Base-by-base conservation (phyloP, 495 filamentous ascomycete genomes). In the Symbiotaphrina buchneri region DNA sequence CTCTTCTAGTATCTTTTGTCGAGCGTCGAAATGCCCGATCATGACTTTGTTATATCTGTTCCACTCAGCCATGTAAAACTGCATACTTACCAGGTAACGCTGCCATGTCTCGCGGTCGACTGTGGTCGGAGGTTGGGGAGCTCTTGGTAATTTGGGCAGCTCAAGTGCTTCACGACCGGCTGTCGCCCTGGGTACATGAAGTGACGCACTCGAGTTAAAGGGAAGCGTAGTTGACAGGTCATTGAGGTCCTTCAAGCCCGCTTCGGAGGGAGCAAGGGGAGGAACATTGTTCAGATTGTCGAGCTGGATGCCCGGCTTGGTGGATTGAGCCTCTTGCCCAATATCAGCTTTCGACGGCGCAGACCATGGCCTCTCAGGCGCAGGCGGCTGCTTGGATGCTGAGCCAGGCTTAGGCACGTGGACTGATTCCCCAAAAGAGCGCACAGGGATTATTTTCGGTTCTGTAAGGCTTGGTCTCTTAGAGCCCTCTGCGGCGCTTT, bases 211-310 rank as follows among this genome's bases (percentile, higher is more conserved):
- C 25, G 75, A 83, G 35, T 70, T 51, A 46, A 85, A 87, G 0
- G 81, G 81, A 1, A 92, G 63, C 1, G 56, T 70, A 5, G 61
- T 53, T 16, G 56, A 58, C 21, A 93, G 49, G 38, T 79, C 77
- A 14, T 59, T 56, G 20, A 90, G 58, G 21, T 69, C 67, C 13
- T 57, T 49, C 4, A 85, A 66, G 10, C 70, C 65, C 16, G 48
- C 56, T 8, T 60, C 47, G 10, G 56, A 51, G 20, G 51, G 51
- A 2, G 53, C 52, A 24, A 85, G 68, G 0, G 81, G 81, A 21
- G 66, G 68, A 5, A 73, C 61, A 18, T 73, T 67, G 6, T 57
- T 54, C 4, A 90, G 60, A 18, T 77, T 67, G 1, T 62, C 53
- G 26, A 91, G 59, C 20, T 71, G 62, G n/a, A 62, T 43, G 3